Base-by-base conservation (phyloP, 768 basidiomycete species). In the Pleurotus eryngii region DNA sequence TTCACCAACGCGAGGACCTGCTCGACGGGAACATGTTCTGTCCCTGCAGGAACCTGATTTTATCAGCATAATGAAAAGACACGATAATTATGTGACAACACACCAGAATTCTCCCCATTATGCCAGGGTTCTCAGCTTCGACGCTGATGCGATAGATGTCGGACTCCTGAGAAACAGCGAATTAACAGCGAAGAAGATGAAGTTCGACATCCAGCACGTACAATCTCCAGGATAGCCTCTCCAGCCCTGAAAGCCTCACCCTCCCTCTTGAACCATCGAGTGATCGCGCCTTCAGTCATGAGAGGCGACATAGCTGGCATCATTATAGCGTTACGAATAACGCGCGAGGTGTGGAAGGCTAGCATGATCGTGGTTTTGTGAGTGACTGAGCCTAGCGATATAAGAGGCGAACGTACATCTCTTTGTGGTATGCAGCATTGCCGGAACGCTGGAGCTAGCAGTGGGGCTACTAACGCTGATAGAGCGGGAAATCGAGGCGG, bases 221-320 rank as follows among this genome's bases (percentile, higher is more conserved):
- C 90, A 61, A 92, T 87, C 72, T 92, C 85, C 37, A 92, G 77
- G 55, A 93, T 69, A 22, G 90, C 82, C 49, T 93, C 90, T 6
- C 90, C 91, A 18, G 83, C 75, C 9, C 71, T 65, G 63, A 90
- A 93, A 2, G 81, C 66, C 53, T 90, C 89, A 1, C 90, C 90
- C 67, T 89, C 89, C 58, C 76, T 79, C 72, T 86, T 85, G 72
- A 86, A 90, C 90, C 92, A 94, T 4, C 76, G 78, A 9, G 86
- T 76, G 57, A 95, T 86, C 0, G 86, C 90, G 26, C 91, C 92
- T 67, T 90, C 86, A 1, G 87, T 91, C 86, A 94, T 90, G 20
- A 90, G 87, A n/a, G 89, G 90, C 6, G 87, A 91, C 88, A 95
- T 87, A 54, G 90, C 89, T 30, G 92, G 92, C 90, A 94, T 93